phyloP scores from a whole-genome alignment of 108 stramenopile species.

The Fragilaria radians region DNA sequence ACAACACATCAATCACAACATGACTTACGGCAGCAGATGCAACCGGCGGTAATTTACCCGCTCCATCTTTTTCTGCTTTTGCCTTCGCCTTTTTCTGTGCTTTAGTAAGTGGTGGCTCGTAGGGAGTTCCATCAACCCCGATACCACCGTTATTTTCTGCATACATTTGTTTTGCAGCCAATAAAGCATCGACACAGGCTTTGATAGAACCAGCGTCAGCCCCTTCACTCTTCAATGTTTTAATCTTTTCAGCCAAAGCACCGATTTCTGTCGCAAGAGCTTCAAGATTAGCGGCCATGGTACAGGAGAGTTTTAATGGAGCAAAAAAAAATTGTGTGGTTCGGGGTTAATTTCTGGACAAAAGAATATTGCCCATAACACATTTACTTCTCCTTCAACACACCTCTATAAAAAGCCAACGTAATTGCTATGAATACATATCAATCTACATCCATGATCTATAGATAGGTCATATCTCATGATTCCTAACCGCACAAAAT shows the following conservation, averaged over 20 bases:
- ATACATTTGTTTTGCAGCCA: slow-evolving; percentile 52
- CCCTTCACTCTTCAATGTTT: slow-evolving; percentile 37
- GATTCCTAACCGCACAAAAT: too few species aligned
- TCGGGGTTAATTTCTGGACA: too few species aligned
- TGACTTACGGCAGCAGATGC: too few species aligned
- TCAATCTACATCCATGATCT: too few species aligned
- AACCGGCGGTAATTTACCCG: too few species aligned
- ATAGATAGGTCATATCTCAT: too few species aligned
- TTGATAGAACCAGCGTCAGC: slow-evolving; percentile 47
- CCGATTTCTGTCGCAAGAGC: slow-evolving; percentile 42
- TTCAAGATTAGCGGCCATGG: slow-evolving; percentile 18
- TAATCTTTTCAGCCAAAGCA: slow-evolving; percentile 41
- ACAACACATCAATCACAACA: too few species aligned
- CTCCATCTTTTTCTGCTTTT: slow-evolving; percentile 36
- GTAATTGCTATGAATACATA: too few species aligned
- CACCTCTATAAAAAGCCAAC: too few species aligned
- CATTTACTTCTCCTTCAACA: too few species aligned
- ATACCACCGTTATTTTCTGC: slow-evolving; percentile 69
- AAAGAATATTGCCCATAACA: too few species aligned
- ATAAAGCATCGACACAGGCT: slow-evolving; percentile 35
- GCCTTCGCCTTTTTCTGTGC: slow-evolving; percentile 66
- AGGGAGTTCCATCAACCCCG: slow-evolving; percentile 74
- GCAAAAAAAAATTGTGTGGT: neutral
- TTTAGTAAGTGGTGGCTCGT: slow-evolving; percentile 53
- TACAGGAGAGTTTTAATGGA: neutral